phyloP scores from a whole-genome alignment of 2,329 filamentous ascomycete species.

The Xylariomycetidae sp. region DNA sequence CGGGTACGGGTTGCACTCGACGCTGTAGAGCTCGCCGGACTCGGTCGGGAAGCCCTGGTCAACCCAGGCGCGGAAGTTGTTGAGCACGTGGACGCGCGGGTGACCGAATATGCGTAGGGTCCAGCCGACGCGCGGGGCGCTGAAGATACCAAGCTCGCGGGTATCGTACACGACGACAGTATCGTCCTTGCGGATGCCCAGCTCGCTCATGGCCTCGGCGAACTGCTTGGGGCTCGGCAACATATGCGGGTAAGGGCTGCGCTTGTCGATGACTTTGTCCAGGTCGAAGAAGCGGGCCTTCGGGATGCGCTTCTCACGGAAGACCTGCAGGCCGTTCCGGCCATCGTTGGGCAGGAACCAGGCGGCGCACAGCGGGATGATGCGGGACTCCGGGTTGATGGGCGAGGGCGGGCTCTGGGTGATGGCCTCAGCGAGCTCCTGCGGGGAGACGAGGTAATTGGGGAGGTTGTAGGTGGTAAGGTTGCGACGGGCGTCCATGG shows the following conservation, averaged over 20 bases:
- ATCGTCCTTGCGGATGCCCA: conserved; percentile 84
- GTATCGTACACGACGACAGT: conserved; percentile 91
- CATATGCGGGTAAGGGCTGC: conserved; percentile 94
- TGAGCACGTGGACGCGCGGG: conserved; percentile 77
- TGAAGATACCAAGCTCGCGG: conserved; percentile 88
- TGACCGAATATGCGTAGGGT: conserved; percentile 89
- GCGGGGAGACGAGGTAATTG: conserved; percentile 80
- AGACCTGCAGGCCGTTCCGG: conserved; percentile 73
- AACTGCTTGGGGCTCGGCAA: conserved; percentile 77
- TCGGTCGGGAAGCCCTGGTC: conserved; percentile 77
- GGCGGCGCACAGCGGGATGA: conserved; percentile 83
- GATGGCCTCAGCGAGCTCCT: conserved; percentile 74
- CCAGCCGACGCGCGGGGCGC: conserved; percentile 89
- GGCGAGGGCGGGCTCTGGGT: conserved; percentile 74
- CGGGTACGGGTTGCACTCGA: conserved; percentile 59
- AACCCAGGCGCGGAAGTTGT: conserved; percentile 95
- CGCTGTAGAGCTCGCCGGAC: conserved; percentile 65
- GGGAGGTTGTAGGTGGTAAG: conserved; percentile 69
- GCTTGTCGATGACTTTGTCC: conserved; percentile 81
- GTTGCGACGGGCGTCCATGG: conserved; percentile 38
- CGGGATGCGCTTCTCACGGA: conserved; percentile 77
- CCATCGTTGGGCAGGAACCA: conserved; percentile 94
- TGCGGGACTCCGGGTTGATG: conserved; percentile 73
- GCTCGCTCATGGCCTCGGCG: conserved; percentile 76
- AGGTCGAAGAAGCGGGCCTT: conserved; percentile 93